phyloP scores from a whole-genome alignment of 2,329 filamentous ascomycete genomes.

The Canariomyces notabilis region DNA sequence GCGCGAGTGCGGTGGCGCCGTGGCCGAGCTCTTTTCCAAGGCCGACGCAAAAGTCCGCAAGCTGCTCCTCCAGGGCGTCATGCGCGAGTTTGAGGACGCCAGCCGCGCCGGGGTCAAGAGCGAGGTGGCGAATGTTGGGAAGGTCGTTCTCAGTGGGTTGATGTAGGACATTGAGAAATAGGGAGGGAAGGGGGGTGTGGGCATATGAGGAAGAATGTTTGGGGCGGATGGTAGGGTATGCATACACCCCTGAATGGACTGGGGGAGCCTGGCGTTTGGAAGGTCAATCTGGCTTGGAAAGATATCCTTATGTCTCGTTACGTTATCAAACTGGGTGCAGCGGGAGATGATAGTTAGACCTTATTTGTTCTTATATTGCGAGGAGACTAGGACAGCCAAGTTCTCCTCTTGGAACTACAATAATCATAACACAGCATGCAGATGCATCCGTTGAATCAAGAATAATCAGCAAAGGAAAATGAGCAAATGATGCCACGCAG shows the following conservation, averaged over 20 bases:
- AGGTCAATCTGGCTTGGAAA: neutral
- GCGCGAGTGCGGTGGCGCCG: slow-evolving; percentile 60
- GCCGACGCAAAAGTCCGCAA: slow-evolving; percentile 82
- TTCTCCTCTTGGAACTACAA: too few relatives aligned
- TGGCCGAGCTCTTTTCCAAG: slow-evolving; percentile 86
- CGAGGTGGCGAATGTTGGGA: slow-evolving; percentile 80
- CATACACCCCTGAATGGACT: neutral
- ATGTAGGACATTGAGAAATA: slow-evolving; percentile 42
- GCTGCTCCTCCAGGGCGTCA: slow-evolving; percentile 78
- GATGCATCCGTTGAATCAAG: too few relatives aligned
- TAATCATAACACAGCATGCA: too few relatives aligned
- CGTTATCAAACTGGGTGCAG: too few relatives aligned
- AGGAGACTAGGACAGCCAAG: too few relatives aligned
- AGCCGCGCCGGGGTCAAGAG: slow-evolving; percentile 70
- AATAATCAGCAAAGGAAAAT: too few relatives aligned
- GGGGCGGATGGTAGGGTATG: neutral
- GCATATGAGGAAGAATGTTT: neutral
- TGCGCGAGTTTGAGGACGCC: slow-evolving; percentile 89
- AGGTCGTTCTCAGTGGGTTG: slow-evolving; percentile 82
- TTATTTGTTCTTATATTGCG: too few relatives aligned
- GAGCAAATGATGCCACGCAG: too few relatives aligned
- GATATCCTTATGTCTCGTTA: too few relatives aligned
- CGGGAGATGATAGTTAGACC: too few relatives aligned
- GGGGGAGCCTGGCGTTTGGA: neutral
- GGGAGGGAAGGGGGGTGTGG: neutral